phyloP scores from a whole-genome alignment of 2,329 filamentous ascomycete genomes.

The Diaporthe sp. region DNA sequence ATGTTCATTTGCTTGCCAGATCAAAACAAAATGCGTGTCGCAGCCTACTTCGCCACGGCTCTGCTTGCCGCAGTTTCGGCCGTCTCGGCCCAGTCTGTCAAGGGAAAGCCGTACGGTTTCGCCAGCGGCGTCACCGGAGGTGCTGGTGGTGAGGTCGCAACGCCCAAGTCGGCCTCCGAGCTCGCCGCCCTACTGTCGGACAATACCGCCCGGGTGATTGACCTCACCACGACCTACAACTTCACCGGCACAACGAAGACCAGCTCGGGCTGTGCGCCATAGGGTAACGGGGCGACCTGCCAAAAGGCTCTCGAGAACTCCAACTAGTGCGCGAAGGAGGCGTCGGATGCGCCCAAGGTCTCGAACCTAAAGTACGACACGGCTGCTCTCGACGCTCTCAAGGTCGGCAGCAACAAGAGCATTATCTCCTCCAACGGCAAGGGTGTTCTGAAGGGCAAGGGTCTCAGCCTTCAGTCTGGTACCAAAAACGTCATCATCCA shows the following conservation, averaged over 20 bases:
- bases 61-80: constrained; percentile 39
- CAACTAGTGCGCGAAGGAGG: constrained; percentile 67
- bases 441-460: constrained; percentile 68
- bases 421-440: constrained; percentile 63
- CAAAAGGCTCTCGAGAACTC: constrained; percentile 70
- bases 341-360: constrained; percentile 58
- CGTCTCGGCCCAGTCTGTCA: constrained; percentile 43
- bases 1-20: constrained; percentile 13
- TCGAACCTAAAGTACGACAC: constrained; percentile 58
- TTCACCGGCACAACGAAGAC: constrained; percentile 66
- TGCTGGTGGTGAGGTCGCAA: constrained; percentile 61
- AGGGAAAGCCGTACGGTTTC: constrained; percentile 53
- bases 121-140: constrained; percentile 68
- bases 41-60: constrained; percentile 29
- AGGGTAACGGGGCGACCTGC: constrained; percentile 61
- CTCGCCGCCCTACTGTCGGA: constrained; percentile 69
- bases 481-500: constrained; percentile 70
- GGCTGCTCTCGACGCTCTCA: constrained; percentile 60
- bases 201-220: constrained; percentile 64
- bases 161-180: constrained; percentile 63
- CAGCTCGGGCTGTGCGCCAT: constrained; percentile 66
- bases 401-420: constrained; percentile 66
- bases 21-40: constrained; percentile 21
- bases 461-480: constrained; percentile 57
- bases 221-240: constrained; percentile 66